These are phyloP conservation scores for Zanthoxylum bungeanum DNA, from an alignment of 345 rosid species.

Conservation along the genomic window DNA sequence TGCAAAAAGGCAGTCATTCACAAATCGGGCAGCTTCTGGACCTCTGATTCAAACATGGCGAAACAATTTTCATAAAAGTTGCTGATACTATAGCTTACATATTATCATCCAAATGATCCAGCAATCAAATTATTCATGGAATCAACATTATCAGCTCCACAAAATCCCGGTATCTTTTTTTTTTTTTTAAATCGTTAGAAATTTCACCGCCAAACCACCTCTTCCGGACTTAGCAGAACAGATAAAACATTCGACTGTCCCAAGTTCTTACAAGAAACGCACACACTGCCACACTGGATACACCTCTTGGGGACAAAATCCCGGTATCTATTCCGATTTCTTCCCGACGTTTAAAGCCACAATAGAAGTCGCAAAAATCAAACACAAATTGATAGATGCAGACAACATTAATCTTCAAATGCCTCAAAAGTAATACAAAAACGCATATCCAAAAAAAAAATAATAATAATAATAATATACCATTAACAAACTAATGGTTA, in stretches of 20 bases:
- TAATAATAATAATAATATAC: no score
- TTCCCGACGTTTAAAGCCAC: slow-evolving; percentile 41
- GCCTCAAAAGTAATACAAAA: background rate
- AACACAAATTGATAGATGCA: slow-evolving; percentile 47
- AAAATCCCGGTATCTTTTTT: no score
- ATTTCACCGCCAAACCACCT: no score
- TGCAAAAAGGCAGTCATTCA: slow-evolving; percentile 62
- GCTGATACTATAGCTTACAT: slow-evolving; percentile 85
- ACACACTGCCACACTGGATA: no score
- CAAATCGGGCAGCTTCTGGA: slow-evolving; percentile 87
- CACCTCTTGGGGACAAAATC: no score
- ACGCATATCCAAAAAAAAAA: no score
- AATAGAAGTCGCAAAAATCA: slow-evolving; percentile 53
- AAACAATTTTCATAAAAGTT: slow-evolving; percentile 60
- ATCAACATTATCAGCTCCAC: slow-evolving; percentile 28
- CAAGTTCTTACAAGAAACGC: no score
- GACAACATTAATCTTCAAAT: slow-evolving; percentile 74
- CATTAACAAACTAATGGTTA: no score
- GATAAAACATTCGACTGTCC: no score
- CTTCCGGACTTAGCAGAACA: no score
- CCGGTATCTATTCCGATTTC: slow-evolving; percentile 34
- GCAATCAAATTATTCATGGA: slow-evolving; percentile 50
- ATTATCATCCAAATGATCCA: slow-evolving; percentile 59
- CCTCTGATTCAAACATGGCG: slow-evolving; percentile 98
- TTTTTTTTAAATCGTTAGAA: no score